A percentile compares a stretch with the other conserved stretches of the same genome.
Evolutionary conservation across 2,329 filamentous ascomycete genomes (phyloP).

Genomic region (Fusarium phyllophilum): DNA sequence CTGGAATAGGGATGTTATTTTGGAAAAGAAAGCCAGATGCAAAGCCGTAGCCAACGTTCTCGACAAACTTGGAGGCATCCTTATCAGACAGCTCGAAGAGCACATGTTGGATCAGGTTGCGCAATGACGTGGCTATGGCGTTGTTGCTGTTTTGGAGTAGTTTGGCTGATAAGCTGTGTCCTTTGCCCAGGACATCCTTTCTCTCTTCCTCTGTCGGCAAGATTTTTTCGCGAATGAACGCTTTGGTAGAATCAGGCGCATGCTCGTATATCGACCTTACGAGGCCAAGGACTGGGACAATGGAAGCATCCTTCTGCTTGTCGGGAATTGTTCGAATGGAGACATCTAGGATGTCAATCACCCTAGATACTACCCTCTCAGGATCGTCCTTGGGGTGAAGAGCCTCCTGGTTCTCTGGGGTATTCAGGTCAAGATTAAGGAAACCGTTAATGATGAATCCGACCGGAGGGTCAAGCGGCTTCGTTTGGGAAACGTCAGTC

Average conservation of each 20-base stretch:
- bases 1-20: conserved; percentile 81
- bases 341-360: conserved; percentile 76
- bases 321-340: conserved; percentile 72
- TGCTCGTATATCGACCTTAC: conserved; percentile 76
- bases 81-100: conserved; percentile 89
- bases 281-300: conserved; percentile 78
- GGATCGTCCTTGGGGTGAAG: conserved; percentile 74
- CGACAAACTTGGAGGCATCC: conserved; percentile 81
- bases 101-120: conserved; percentile 79
- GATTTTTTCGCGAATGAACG: conserved; percentile 72
- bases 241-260: conserved; percentile 69
- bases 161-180: conserved; percentile 77
- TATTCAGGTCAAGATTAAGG: conserved; percentile 78
- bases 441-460: conserved; percentile 81
- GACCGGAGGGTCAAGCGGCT: conserved; percentile 78
- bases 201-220: conserved; percentile 83
- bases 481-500: conserved; percentile 64
- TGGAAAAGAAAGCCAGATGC: conserved; percentile 90
- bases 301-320: conserved; percentile 75
- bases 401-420: conserved; percentile 61
- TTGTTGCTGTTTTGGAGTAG: conserved; percentile 83
- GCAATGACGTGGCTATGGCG: conserved; percentile 74
- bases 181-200: conserved; percentile 78
- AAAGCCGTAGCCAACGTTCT: conserved; percentile 94
- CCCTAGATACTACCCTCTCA: conserved; percentile 67